These are phyloP conservation scores for Tetrahymena borealis DNA, from an alignment of 73 alveolate genomes.

Conservation along the genomic window DNA sequence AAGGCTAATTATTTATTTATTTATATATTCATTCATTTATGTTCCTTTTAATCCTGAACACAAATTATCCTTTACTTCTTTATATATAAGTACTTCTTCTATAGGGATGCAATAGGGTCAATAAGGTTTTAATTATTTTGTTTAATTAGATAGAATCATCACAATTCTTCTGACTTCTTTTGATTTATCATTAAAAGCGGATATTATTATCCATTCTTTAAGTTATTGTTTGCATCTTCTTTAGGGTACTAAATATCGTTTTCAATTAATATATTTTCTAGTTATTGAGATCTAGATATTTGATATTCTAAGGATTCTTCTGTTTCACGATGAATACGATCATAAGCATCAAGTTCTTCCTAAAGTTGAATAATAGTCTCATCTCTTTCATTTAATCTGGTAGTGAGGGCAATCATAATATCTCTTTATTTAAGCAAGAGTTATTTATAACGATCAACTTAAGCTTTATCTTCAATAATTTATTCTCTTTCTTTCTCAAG, in stretches of 20 bases:
- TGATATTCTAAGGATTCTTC: constrained; percentile 53
- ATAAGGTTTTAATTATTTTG: too few species aligned
- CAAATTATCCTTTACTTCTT: too few species aligned
- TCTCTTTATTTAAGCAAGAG: constrained; percentile 94
- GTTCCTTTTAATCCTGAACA: too few species aligned
- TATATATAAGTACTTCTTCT: too few species aligned
- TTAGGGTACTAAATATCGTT: constrained; percentile 42
- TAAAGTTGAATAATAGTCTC: constrained; percentile 95
- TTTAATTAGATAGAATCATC: too few species aligned
- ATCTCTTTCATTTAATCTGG: constrained; percentile 97
- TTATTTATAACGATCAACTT: constrained; percentile 96
- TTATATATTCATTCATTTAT: too few species aligned
- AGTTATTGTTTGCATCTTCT: constrained; percentile 14
- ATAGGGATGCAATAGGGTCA: too few species aligned
- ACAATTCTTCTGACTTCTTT: background rate
- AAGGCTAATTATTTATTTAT: too few species aligned
- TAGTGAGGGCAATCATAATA: constrained; percentile 98
- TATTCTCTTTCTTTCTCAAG: constrained; percentile 73
- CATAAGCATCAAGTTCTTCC: constrained; percentile 86
- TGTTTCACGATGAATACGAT: constrained; percentile 67
- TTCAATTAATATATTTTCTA: constrained; percentile 32
- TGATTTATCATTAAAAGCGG: constrained; percentile 22
- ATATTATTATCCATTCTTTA: constrained; percentile 26
- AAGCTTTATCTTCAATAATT: constrained; percentile 80
- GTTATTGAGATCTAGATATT: constrained; percentile 34